Evolutionary conservation across 371 early-diverging fungal species (phyloP), one percentile per base, ranked within the genome.

Genomic region (Actinomortierella ambigua): DNA sequence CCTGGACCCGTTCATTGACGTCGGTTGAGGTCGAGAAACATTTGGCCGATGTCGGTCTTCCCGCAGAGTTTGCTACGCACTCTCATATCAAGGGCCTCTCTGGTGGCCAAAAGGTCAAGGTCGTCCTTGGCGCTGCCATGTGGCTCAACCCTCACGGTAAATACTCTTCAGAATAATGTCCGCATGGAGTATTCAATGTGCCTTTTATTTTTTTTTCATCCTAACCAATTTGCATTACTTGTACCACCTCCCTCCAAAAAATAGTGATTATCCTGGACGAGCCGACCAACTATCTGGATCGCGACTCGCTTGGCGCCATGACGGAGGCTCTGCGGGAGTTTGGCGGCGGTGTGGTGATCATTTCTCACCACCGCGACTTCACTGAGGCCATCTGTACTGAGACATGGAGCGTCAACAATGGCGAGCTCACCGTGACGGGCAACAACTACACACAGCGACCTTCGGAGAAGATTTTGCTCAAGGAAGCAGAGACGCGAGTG

Each of bases 101-200:
- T 59, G 94, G 93, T 77, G 94, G 94, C 55, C 94, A 95, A 78
- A 95, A 95, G 83, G 92, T 90, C 79, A 90, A 91, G 84, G 83
- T 95, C 46, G 92, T 91, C 28, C 83, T 95, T 61, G 93, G 87
- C 66, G 91, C 90, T 65, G 88, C 89, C 58, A 87, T 90, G 87
- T 91, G 91, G 91, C 83, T 86, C 77, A 79, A 84, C 59, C 94
- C 94, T 50, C 93, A 94, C 76, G 86, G 34, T 34, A 34, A 6
- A 11, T 34, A n/a, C n/a, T n/a, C 11, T 4, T 6, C 4, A 34
- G 4, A 34, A 34, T 34, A 34, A 34, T 34, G 34, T 34, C 34
- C 34, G 34, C 34, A 34, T 11, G 4, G 34, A 11, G 34, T 6
- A 34, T 34, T 34, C 7, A 34, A 34, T 34, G 34, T 34, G 7